Percentiles rank a stretch among this genome's conserved stretches.
Conservation (phyloP, 75 land plant species). For the Chamaecyparis obtusa region DNA sequence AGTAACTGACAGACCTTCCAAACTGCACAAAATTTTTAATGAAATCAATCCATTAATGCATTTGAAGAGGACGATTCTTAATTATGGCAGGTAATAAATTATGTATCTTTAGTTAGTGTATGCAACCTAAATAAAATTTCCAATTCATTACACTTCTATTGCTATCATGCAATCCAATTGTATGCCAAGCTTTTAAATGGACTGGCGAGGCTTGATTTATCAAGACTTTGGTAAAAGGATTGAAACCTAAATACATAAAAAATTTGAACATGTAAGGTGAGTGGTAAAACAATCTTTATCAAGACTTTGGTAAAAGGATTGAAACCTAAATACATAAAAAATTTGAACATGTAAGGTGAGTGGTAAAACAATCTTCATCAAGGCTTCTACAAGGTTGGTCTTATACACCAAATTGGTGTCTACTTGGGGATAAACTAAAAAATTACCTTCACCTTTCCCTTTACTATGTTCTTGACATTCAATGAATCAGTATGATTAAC, state of each 20-base stretch:
- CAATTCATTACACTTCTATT: not conserved
- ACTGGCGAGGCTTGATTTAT: not conserved
- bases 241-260: not conserved
- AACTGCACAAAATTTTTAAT: not conserved
- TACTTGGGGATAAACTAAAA: too few relatives aligned
- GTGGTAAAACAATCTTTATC: too few relatives aligned
- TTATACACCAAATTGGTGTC: not conserved
- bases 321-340: not conserved
- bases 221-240: not conserved
- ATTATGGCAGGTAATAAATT: not conserved
- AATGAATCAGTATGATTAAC: too few relatives aligned
- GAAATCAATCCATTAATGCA: conserved; percentile 6
- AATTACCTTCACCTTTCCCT: not conserved
- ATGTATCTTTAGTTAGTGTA: not conserved
- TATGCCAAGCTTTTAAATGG: not conserved
- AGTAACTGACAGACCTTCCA: not conserved
- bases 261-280: not conserved
- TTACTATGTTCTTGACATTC: not conserved
- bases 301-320: not conserved
- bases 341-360: not conserved
- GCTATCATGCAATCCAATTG: not conserved
- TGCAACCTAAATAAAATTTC: not conserved
- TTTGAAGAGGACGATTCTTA: conserved; percentile 6
- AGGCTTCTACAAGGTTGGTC: not conserved
- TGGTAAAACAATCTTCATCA: too few relatives aligned